Evolutionary conservation across 2,329 filamentous ascomycete species (phyloP), one percentile per base, ranked within the genome.

Genomic region (Dactylellina leptospora): DNA sequence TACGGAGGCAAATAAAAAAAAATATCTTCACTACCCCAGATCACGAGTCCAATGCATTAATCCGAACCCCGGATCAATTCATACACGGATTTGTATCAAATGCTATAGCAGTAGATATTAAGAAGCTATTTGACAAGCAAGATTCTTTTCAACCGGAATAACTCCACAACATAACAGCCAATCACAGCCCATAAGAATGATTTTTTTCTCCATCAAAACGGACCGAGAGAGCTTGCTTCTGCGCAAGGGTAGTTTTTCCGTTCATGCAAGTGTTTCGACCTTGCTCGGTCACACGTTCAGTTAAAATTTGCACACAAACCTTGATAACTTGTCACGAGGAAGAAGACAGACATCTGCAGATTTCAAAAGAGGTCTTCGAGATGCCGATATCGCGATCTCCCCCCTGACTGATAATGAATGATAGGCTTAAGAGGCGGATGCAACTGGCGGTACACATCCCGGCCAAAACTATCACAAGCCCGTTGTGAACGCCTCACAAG

Each of bases 101-200:
- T 23, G 36, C 53, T 53, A 53, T 58, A 58, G 23, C 33, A 66
- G 6, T 11, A 10, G 8, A 13, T 30, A 51, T 68, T 68, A 59
- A 58, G 62, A 40, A 33, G 23, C 44, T 44, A 54, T 58, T 28
- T 40, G 48, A 59, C 68, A 72, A 64, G 59, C 68, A 72, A 72
- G 59, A 72, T 60, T 72, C 68, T 72, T 64, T 72, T 72, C 59
- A 72, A 50, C 68, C 68, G 68, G 68, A 72, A 64, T 64, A 72
- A 64, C 68, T 56, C 42, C 27, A 38, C 28, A 45, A 28, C 33
- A 44, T 27, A 47, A 53, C 47, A 38, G 30, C 68, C 68, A 72
- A 72, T 72, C 20, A 61, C 16, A 53, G 20, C 13, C 13, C 16
- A 25, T 33, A 45, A 56, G 36, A 8, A 63, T 54, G 61, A 28